Evolutionary conservation across 495 filamentous ascomycete species (phyloP).

Genomic region (Annulohypoxylon nitens): DNA sequence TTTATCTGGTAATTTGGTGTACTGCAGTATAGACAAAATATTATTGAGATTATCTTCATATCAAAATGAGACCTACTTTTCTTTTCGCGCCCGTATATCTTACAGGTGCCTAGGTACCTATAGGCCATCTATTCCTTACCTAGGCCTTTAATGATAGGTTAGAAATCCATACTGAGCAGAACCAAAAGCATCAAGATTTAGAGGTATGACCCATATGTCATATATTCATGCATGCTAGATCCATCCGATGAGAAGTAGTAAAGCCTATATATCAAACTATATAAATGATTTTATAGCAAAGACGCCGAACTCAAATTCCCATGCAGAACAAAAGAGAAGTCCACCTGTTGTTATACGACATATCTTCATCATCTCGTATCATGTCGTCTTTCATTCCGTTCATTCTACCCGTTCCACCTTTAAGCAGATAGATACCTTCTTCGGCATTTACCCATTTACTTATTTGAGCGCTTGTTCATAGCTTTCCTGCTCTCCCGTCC

Average conservation of each 20-base stretch:
- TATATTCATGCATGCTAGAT: slow-evolving; percentile 14
- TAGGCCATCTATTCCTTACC: too few species aligned
- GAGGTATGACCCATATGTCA: not conserved
- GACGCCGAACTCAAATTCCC: slow-evolving; percentile 14
- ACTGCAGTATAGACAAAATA: slow-evolving; percentile 9
- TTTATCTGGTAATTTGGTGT: slow-evolving; percentile 29
- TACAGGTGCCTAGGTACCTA: too few species aligned
- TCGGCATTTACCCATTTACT: not conserved
- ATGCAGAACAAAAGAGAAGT: slow-evolving; percentile 1
- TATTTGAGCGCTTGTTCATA: slow-evolving; percentile 22
- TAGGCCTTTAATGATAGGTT: not conserved
- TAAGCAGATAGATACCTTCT: not conserved
- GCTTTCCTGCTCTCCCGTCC: slow-evolving; percentile 34
- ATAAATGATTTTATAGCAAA: slow-evolving; percentile 16
- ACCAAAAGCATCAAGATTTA: not conserved
- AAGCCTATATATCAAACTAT: not conserved
- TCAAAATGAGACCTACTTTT: not conserved
- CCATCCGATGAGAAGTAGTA: not conserved
- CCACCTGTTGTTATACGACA: not conserved
- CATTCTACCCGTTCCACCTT: slow-evolving; percentile 1
- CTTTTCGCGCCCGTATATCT: too few species aligned
- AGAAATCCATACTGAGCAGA: not conserved
- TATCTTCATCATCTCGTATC: not conserved
- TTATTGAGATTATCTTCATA: not conserved
- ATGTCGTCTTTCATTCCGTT: not conserved